These are phyloP conservation scores for Phycomyces nitens DNA, from an alignment of 192 early-diverging fungal genomes.

Conservation along the genomic window DNA sequence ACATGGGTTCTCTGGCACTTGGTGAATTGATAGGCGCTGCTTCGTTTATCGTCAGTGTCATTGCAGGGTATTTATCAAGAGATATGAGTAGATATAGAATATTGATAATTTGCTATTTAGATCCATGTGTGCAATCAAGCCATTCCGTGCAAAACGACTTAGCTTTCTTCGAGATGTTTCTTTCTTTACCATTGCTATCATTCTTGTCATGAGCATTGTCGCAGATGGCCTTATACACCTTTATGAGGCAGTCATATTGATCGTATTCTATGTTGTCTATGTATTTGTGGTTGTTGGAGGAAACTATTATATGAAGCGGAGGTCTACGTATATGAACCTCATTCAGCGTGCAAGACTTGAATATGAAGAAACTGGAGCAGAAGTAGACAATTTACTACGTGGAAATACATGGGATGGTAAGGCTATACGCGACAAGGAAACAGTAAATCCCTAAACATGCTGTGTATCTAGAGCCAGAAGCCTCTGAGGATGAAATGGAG, in stretches of 20 bases:
- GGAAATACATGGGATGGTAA: conserved; percentile 18
- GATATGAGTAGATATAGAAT: no score
- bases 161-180: conserved; percentile 79
- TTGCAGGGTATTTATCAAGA: conserved; percentile 25
- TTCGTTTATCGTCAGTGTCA: conserved; percentile 39
- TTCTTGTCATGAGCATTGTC: conserved; percentile 50
- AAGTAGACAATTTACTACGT: conserved; percentile 33
- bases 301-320: conserved; percentile 43
- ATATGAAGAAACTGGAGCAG: conserved; percentile 39
- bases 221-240: conserved; percentile 54
- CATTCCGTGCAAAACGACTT: conserved; percentile 64
- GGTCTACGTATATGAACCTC: conserved; percentile 36
- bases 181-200: conserved; percentile 67
- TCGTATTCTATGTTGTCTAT: conserved; percentile 60
- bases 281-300: conserved; percentile 59
- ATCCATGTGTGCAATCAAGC: conserved; percentile 73
- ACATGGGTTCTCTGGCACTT: conserved; percentile 75
- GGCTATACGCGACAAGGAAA: not conserved
- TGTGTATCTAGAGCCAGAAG: conserved; percentile 17
- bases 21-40: conserved; percentile 90
- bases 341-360: conserved; percentile 44
- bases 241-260: conserved; percentile 50
- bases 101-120: conserved; percentile 26
- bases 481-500: conserved; percentile 31
- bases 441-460: not conserved